Conservation (phyloP, 306 rosid genomes). For the Corylus avellana region DNA sequence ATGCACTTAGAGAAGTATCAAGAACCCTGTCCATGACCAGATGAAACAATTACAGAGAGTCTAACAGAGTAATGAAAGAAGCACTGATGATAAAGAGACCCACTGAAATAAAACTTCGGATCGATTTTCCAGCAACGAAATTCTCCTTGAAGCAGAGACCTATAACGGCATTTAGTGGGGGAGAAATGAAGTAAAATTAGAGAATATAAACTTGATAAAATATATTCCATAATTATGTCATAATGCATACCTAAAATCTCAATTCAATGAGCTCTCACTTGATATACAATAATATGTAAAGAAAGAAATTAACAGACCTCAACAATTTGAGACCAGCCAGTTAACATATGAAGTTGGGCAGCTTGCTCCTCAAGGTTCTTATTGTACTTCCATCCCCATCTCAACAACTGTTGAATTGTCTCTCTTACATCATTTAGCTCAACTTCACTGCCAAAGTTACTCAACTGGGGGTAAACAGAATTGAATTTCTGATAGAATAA, state of each 20-base stretch:
- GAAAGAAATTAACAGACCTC: slow-evolving; percentile 58
- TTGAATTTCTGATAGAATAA: slow-evolving; percentile 63
- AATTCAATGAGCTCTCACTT: not conserved
- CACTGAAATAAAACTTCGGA: slow-evolving; percentile 90
- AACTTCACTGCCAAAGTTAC: slow-evolving; percentile 67
- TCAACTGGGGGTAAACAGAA: slow-evolving; percentile 59
- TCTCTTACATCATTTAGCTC: slow-evolving; percentile 74
- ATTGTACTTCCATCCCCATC: slow-evolving; percentile 99
- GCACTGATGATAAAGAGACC: slow-evolving; percentile 28
- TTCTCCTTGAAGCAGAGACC: slow-evolving; percentile 89
- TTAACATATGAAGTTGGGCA: slow-evolving; percentile 94
- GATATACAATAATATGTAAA: slow-evolving; percentile 1
- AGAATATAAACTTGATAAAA: slow-evolving; percentile 7
- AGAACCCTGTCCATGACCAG: slow-evolving; percentile 62
- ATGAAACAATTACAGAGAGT: slow-evolving; percentile 25
- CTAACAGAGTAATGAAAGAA: slow-evolving; percentile 13
- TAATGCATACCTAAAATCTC: not conserved
- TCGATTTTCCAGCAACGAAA: slow-evolving; percentile 77
- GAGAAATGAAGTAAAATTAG: slow-evolving; percentile 26
- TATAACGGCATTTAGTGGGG: slow-evolving; percentile 12
- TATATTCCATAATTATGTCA: not conserved
- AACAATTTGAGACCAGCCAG: slow-evolving; percentile 96
- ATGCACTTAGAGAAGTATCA: slow-evolving; percentile 73
- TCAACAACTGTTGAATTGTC: slow-evolving; percentile 81
- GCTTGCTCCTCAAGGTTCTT: slow-evolving; percentile 99